A percentile compares a stretch with the other conserved stretches of the same genome.
phyloP scores from a whole-genome alignment of 768 basidiomycete species.

The Kwoniella dejecticola region DNA sequence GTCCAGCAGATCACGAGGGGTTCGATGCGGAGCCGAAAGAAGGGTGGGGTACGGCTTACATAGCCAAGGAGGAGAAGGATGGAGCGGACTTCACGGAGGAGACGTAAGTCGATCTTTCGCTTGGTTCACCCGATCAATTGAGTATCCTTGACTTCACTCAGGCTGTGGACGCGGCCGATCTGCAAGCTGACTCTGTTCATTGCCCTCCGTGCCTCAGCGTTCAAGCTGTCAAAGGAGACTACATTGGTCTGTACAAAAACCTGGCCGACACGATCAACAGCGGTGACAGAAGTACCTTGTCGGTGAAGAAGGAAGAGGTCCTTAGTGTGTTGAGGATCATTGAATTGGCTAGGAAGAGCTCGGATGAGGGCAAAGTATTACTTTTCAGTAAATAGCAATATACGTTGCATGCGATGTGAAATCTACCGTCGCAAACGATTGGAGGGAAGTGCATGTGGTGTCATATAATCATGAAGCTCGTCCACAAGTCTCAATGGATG shows the following conservation, averaged over 20 bases:
- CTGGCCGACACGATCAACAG: conserved; percentile 41
- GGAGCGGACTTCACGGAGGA: conserved; percentile 13
- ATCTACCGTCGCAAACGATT: too few species aligned
- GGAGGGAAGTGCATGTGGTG: background rate
- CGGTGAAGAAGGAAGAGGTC: conserved; percentile 74
- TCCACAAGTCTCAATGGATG: too few species aligned
- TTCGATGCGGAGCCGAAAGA: conserved; percentile 55
- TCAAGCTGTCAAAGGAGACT: conserved; percentile 34
- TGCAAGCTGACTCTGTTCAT: too few species aligned
- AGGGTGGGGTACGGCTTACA: conserved; percentile 59
- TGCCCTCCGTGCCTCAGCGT: background rate
- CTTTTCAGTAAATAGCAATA: background rate
- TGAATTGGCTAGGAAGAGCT: conserved; percentile 70
- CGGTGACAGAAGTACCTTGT: conserved; percentile 49
- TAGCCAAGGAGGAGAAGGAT: conserved; percentile 76
- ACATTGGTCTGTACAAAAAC: conserved; percentile 44
- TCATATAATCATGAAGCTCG: too few species aligned
- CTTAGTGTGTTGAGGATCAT: conserved; percentile 73
- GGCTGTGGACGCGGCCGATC: background rate
- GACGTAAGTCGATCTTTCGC: background rate
- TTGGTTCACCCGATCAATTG: too few species aligned
- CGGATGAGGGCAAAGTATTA: conserved; percentile 61
- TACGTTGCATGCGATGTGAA: too few species aligned
- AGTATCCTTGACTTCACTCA: too few species aligned
- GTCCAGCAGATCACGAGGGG: conserved; percentile 77